Base-by-base conservation (phyloP, 2,329 filamentous ascomycete species). In the Rutstroemia sp. region DNA sequence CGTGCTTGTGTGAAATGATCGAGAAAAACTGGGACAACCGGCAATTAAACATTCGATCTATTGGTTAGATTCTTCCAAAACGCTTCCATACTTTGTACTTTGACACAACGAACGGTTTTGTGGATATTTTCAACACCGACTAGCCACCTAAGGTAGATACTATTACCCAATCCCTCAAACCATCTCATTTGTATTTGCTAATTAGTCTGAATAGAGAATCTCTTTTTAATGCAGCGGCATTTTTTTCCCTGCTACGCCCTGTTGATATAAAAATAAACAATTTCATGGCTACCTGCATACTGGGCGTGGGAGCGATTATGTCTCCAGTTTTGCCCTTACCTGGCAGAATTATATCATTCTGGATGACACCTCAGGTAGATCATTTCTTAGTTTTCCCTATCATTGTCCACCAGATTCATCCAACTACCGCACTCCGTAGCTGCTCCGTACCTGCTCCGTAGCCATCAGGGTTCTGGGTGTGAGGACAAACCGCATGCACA, bases 181-280 rank as follows among this genome's bases (percentile, higher is more conserved):
- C 39, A 42, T 10, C 39, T 19, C 18, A 19, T 42, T 56, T 27
- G 16, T 54, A n/a, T 49, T 56, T 57, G 30, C 19, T 51, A 42
- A 42, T 42, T 42, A 42, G 16, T 18, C 23, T 46, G 16, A 19
- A n/a, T 19, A 42, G 39, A 42, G 39, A n/a, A 42, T 19, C 18
- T 42, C 5, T 42, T 42, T 42, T 18, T 4, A n/a, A 7, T 42
- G 16, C 18, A n/a, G 16, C 16, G 18, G 39, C 2, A 5, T 42
- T 42, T 42, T 42, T 42, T 42, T 16, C 10, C n/a, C 30, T 12
- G 9, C 30, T 9, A 34, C 30, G 30, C 30, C 30, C 30, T 34
- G 39, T 42, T 10, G 39, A 42, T 42, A 42, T 42, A 9, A 42
- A 42, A 42, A 42, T 42, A 42, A 42, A 42, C 16, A 18, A 8